phyloP scores from a whole-genome alignment of 179 eudicot genomes.

The Heliamphora pulchella region DNA sequence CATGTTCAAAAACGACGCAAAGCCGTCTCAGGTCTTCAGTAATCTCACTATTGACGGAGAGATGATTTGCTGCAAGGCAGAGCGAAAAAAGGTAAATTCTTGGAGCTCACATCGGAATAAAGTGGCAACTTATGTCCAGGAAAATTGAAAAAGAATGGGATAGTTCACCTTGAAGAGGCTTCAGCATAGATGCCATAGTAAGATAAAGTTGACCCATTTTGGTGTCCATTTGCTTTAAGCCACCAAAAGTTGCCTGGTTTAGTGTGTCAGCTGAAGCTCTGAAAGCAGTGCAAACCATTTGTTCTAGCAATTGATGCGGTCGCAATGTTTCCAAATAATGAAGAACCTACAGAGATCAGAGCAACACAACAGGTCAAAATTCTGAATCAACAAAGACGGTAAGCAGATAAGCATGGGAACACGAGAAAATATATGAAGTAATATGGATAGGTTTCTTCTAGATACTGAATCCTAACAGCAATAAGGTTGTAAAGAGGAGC shows the following conservation, averaged over 20 bases:
- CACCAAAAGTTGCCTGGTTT: slow-evolving; percentile 62
- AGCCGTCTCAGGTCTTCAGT: slow-evolving; percentile 59
- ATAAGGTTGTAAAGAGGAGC: background rate
- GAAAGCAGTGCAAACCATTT: slow-evolving; percentile 90
- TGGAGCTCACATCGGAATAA: background rate
- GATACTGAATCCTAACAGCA: background rate
- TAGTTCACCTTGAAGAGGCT: slow-evolving; percentile 59
- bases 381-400: background rate
- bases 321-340: slow-evolving; percentile 91
- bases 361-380: slow-evolving; percentile 11
- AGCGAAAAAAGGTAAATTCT: background rate
- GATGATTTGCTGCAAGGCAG: slow-evolving; percentile 45
- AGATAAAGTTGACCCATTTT: slow-evolving; percentile 69
- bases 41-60: slow-evolving; percentile 38
- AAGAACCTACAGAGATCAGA: slow-evolving; percentile 45
- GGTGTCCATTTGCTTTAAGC: slow-evolving; percentile 53
- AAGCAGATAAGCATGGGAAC: background rate
- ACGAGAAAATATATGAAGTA: background rate
- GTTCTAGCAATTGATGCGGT: slow-evolving; percentile 89
- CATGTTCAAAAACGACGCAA: slow-evolving; percentile 50
- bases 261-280: slow-evolving; percentile 78
- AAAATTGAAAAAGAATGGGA: background rate
- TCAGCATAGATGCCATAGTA: slow-evolving; percentile 60
- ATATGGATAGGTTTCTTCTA: background rate
- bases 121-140: background rate